Evolutionary conservation across 1,284 basidiomycete species (phyloP).

Genomic region (Leccinum colubrinum): DNA sequence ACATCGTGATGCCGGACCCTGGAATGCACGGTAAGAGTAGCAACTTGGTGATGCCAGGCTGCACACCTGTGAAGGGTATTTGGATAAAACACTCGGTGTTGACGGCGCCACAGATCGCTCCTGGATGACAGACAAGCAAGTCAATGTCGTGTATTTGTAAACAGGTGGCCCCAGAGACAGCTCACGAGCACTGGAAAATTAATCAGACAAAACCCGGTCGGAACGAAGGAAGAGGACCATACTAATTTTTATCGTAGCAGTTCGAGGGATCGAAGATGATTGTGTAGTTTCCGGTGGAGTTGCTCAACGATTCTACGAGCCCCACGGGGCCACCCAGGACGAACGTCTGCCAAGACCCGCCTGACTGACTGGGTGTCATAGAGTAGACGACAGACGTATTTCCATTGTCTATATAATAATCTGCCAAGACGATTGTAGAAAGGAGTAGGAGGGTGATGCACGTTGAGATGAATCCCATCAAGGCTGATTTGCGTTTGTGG

Average conservation of each 20-base stretch:
- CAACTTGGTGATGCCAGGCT: not conserved
- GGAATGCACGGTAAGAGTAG: not conserved
- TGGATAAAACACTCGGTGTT: constrained; percentile 13
- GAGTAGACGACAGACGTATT: not conserved
- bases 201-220: constrained; percentile 1
- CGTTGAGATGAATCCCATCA: constrained; percentile 7
- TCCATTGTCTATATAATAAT: not conserved
- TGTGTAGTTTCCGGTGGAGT: constrained; percentile 22
- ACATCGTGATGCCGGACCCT: constrained; percentile 17
- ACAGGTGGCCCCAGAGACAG: not conserved
- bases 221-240: not conserved
- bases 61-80: constrained; percentile 24
- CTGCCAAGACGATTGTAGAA: constrained; percentile 1
- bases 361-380: not conserved
- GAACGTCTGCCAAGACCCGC: constrained; percentile 10
- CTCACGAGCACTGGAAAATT: constrained; percentile 19
- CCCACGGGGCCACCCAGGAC: not conserved
- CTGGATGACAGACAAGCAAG: constrained; percentile 5
- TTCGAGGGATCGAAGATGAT: constrained; percentile 17
- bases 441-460: constrained; percentile 12
- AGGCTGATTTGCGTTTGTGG: not conserved
- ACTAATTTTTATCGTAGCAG: constrained; percentile 28
- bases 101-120: constrained; percentile 17
- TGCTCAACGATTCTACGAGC: not conserved
- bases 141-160: not conserved